Conservation (phyloP, 192 early-diverging fungal genomes). For the Entomortierella parvispora region DNA sequence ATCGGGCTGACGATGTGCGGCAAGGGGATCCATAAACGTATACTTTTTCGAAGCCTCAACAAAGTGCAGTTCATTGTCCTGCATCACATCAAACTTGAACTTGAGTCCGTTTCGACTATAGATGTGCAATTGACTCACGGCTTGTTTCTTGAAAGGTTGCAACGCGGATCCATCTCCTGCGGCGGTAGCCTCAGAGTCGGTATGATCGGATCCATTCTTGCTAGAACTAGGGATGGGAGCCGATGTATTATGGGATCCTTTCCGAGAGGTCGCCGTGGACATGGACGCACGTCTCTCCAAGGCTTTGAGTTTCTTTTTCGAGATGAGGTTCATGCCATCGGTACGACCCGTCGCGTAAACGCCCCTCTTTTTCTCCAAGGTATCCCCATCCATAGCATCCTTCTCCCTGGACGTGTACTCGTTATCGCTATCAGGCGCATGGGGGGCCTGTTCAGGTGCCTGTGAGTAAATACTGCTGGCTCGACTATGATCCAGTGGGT, state of each 20-base stretch:
- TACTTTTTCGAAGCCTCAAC: constrained; percentile 53
- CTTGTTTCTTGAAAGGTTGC: constrained; percentile 39
- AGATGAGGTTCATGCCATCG: constrained; percentile 34
- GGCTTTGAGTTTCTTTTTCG: constrained; percentile 30
- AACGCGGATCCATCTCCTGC: not conserved
- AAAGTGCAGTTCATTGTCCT: constrained; percentile 49
- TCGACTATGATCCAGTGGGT: not conserved
- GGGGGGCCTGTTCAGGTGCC: not conserved
- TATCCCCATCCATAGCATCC: constrained; percentile 20
- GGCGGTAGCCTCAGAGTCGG: constrained; percentile 12
- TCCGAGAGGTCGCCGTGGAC: not conserved
- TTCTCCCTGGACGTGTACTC: constrained; percentile 50
- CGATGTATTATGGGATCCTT: constrained; percentile 9
- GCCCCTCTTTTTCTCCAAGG: constrained; percentile 29
- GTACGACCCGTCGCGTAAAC: constrained; percentile 38
- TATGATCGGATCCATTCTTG: not conserved
- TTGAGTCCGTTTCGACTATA: constrained; percentile 52
- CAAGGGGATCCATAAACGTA: constrained; percentile 49
- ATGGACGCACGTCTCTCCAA: constrained; percentile 9
- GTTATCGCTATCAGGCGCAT: constrained; percentile 37
- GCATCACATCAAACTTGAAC: constrained; percentile 55
- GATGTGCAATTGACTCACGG: constrained; percentile 36
- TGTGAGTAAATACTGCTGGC: not conserved
- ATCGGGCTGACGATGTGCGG: constrained; percentile 38
- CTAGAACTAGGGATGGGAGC: not conserved